Base-by-base conservation (phyloP, 2,329 filamentous ascomycete species). In the Arthroderma sp. region DNA sequence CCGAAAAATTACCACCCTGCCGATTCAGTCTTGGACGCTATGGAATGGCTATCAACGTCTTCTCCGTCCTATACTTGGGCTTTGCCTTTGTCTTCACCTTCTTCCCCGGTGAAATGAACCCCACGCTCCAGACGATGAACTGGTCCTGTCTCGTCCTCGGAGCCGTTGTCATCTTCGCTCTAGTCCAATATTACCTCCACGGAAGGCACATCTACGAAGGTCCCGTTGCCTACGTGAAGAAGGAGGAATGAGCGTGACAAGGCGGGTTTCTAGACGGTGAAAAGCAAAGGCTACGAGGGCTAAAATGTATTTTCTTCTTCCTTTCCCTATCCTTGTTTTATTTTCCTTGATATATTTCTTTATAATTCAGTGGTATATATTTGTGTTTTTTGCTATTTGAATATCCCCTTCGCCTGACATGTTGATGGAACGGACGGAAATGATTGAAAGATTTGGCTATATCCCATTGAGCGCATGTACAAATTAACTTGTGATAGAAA, bases 111-210 rank as follows among this genome's bases (percentile, higher is more conserved):
- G 44, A 49, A 1, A 45, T 59, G 1, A 55, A 60, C 3, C 58
- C 64, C 27, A 61, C 58, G 0, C 55, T 51, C 1, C 47, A 51
- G 34, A 62, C 60, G 37, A 65, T 66, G 62, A 66, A 66, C 40
- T 65, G 62, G 47, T 58, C 61, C 0, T 50, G 55, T 2, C 59
- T 61, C 0, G 58, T 65, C 4, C 62, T 62, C 43, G 52, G 40
- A n/a, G 48, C 40, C 5, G 49, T 51, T 3, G 36, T 47, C 40
- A 40, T 52, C 7, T 49, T 52, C 38, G 51, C 51, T 4, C 42
- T 52, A 36, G 15, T 41, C 29, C 46, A 50, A n/a, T 53, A 49
- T 31, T 27, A 50, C 36, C 7, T 53, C 6, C 48, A 49, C 11
- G 51, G 49, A 28, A 43, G 40, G 38, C 49, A 52, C 29, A 37